Evolutionary conservation across 768 basidiomycete species (phyloP).

Genomic region (Russula griseocarnosa): DNA sequence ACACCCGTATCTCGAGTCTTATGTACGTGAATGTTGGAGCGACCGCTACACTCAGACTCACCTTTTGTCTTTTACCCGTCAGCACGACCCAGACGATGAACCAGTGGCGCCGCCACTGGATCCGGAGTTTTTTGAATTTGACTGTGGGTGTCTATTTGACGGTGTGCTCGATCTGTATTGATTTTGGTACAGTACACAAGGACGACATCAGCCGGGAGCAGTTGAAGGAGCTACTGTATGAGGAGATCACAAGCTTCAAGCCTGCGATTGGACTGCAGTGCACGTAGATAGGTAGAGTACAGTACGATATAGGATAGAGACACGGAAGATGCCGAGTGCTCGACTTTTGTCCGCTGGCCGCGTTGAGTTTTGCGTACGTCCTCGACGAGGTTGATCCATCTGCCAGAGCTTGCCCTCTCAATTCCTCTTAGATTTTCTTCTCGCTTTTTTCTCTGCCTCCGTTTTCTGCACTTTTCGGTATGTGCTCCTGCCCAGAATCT

Average conservation of each 20-base stretch:
- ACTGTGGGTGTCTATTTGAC: slow-evolving; percentile 51
- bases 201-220: slow-evolving; percentile 95
- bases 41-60: slow-evolving; percentile 1
- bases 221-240: slow-evolving; percentile 88
- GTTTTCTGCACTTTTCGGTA: slow-evolving; percentile 21
- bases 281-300: background rate
- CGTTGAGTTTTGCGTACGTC: slow-evolving; percentile 19
- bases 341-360: slow-evolving; percentile 16
- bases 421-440: slow-evolving; percentile 27
- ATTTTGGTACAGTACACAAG: slow-evolving; percentile 66
- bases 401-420: background rate
- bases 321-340: slow-evolving; percentile 26
- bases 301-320: background rate
- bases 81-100: slow-evolving; percentile 97
- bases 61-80: background rate
- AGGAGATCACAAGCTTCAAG: slow-evolving; percentile 90
- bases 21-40: slow-evolving; percentile 49
- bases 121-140: slow-evolving; percentile 96
- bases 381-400: slow-evolving; percentile 21
- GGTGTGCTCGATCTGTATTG: background rate
- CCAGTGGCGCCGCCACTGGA: slow-evolving; percentile 93
- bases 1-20: slow-evolving; percentile 94
- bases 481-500: background rate
- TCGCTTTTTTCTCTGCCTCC: slow-evolving; percentile 22
- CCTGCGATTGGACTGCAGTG: slow-evolving; percentile 49